Conservation (phyloP, 352 stramenopile genomes). For the Lagenidium giganteum region DNA sequence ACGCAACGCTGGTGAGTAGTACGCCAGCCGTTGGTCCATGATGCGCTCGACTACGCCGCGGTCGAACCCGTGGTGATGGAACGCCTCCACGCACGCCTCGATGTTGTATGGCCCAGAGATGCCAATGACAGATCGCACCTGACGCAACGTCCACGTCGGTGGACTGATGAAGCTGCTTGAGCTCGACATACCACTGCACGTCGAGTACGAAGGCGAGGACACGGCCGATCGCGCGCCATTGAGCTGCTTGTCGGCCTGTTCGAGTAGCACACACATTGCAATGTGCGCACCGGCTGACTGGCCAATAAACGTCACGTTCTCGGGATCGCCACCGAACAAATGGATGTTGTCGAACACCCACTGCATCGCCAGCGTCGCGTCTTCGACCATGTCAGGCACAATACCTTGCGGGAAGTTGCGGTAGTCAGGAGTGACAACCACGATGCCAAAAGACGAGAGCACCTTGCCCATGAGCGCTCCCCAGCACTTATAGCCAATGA, state of each 20-base stretch:
- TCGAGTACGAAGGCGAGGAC: slow-evolving; percentile 16
- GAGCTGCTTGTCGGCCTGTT: slow-evolving; percentile 54
- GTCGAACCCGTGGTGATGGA: slow-evolving; percentile 83
- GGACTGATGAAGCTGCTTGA: slow-evolving; percentile 25
- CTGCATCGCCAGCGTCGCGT: slow-evolving; percentile 77
- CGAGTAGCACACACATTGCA: slow-evolving; percentile 62
- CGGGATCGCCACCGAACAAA: slow-evolving; percentile 78
- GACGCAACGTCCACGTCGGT: slow-evolving; percentile 53
- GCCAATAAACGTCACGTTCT: slow-evolving; percentile 83
- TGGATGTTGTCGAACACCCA: slow-evolving; percentile 87
- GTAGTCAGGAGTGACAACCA: slow-evolving; percentile 91
- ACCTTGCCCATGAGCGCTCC: slow-evolving; percentile 79
- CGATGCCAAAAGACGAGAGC: slow-evolving; percentile 61
- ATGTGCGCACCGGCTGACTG: slow-evolving; percentile 90
- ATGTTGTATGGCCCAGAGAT: slow-evolving; percentile 89
- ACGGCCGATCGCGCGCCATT: slow-evolving; percentile 7
- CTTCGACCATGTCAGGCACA: slow-evolving; percentile 88
- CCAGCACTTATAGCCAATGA: slow-evolving; percentile 93
- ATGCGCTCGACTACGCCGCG: slow-evolving; percentile 70
- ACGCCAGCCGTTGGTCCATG: slow-evolving; percentile 64
- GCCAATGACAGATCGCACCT: slow-evolving; percentile 78
- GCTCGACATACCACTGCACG: slow-evolving; percentile 23
- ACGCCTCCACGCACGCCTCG: slow-evolving; percentile 61
- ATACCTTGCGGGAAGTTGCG: slow-evolving; percentile 87
- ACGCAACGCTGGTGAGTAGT: slow-evolving; percentile 48